A percentile compares a stretch with the other conserved stretches of the same genome.
phyloP scores from a whole-genome alignment of 768 basidiomycete species.

The Rhizopogon vesiculosus region DNA sequence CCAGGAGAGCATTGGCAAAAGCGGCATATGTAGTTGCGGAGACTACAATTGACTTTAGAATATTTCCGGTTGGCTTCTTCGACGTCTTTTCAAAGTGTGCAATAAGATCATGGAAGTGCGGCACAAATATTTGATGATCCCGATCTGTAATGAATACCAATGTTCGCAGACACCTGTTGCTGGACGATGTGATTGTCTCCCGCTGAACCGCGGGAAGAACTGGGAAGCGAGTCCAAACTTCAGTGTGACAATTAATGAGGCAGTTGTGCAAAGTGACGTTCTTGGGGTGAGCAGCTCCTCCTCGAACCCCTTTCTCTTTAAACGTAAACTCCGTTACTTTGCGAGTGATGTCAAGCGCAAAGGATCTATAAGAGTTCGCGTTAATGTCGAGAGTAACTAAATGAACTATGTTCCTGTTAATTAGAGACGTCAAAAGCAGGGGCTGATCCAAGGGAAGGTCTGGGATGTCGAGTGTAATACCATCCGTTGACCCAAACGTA shows the following conservation, averaged over 20 bases:
- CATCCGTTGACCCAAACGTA: constrained; percentile 48
- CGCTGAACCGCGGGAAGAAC: constrained; percentile 50
- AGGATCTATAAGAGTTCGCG: constrained; percentile 31
- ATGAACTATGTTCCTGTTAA: constrained; percentile 36
- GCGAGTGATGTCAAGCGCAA: constrained; percentile 48
- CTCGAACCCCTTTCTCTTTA: constrained; percentile 33
- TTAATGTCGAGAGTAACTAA: constrained; percentile 35
- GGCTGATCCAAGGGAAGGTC: constrained; percentile 9
- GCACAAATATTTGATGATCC: constrained; percentile 28
- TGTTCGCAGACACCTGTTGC: constrained; percentile 26
- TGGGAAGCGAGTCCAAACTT: constrained; percentile 60
- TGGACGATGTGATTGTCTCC: constrained; percentile 34
- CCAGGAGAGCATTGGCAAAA: constrained; percentile 15
- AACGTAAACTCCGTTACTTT: constrained; percentile 55
- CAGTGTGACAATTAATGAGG: constrained; percentile 48
- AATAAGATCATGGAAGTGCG: constrained; percentile 44
- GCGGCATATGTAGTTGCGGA: constrained; percentile 21
- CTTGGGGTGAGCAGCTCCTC: constrained; percentile 8
- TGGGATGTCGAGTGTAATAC: constrained; percentile 33
- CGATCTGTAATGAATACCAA: constrained; percentile 42
- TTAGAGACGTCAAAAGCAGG: constrained; percentile 40
- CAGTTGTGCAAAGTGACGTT: constrained; percentile 37
- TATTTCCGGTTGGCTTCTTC: constrained; percentile 46
- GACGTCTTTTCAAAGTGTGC: constrained; percentile 42
- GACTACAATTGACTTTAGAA: constrained; percentile 33